Evolutionary conservation across 441 rosid species (phyloP).

Genomic region (Erysimum cheiri): DNA sequence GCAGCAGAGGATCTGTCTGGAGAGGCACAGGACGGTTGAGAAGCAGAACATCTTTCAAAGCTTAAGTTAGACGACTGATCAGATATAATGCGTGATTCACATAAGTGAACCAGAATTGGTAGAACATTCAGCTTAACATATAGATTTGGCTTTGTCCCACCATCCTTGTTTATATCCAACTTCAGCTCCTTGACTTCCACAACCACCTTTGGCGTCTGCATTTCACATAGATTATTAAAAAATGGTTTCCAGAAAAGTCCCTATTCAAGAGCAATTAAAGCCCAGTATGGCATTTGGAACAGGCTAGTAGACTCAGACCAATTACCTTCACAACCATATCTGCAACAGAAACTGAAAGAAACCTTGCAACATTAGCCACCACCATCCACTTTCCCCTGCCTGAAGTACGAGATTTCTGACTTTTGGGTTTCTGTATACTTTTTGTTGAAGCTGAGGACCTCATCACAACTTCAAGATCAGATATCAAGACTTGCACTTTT

Average conservation of each 20-base stretch:
- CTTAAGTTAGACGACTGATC: constrained; percentile 61
- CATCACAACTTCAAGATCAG: constrained; percentile 83
- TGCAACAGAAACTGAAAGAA: constrained; percentile 84
- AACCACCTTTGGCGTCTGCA: constrained; percentile 75
- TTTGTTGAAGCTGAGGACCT: constrained; percentile 70
- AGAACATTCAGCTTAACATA: constrained; percentile 73
- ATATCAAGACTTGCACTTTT: constrained; percentile 83
- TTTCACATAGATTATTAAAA: constrained; percentile 37
- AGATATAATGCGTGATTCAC: constrained; percentile 61
- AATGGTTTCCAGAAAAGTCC: constrained; percentile 11
- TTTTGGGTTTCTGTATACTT: constrained; percentile 58
- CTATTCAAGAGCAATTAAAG: neutral
- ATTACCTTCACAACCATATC: constrained; percentile 87
- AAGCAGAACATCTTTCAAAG: constrained; percentile 52
- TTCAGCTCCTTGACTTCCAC: constrained; percentile 79
- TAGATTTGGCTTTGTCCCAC: constrained; percentile 70
- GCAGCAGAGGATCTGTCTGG: constrained; percentile 71
- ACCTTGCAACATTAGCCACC: constrained; percentile 85
- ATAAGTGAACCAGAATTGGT: constrained; percentile 70
- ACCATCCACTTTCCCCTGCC: constrained; percentile 97
- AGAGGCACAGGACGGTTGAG: constrained; percentile 53
- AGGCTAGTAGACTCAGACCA: constrained; percentile 13
- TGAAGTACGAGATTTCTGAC: constrained; percentile 60
- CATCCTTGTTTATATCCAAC: constrained; percentile 83
- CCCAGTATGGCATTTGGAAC: neutral